phyloP scores from a whole-genome alignment of 129 eudicot genomes.

The Flaveria trinervia region DNA sequence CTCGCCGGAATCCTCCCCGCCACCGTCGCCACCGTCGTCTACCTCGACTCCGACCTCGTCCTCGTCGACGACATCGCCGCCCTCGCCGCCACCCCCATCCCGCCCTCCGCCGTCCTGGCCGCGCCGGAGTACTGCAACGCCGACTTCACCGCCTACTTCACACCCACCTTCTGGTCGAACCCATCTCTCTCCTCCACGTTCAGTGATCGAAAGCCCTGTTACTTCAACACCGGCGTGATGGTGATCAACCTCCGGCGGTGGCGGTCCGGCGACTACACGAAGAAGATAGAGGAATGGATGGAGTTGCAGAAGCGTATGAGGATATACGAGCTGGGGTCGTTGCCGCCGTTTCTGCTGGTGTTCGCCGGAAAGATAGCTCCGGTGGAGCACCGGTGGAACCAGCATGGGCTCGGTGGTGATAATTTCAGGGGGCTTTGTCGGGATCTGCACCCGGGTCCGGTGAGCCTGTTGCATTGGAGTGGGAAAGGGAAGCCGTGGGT shows the following conservation, averaged over 20 bases:
- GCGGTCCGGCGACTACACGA: conserved; percentile 25
- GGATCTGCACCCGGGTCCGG: conserved; percentile 40
- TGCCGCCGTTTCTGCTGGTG: conserved; percentile 41
- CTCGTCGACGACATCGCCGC: conserved; percentile 14
- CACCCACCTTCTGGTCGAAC: conserved; percentile 66
- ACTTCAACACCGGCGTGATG: conserved; percentile 40
- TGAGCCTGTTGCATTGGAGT: conserved; percentile 27
- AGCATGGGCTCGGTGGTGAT: conserved; percentile 20
- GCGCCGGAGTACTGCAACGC: conserved; percentile 50
- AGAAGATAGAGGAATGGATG: conserved; percentile 40
- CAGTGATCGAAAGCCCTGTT: conserved; percentile 41
- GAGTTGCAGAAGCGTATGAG: conserved; percentile 41
- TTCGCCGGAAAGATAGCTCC: conserved; percentile 39
- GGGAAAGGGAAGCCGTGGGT: conserved; percentile 20
- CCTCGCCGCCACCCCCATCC: conserved; percentile 44
- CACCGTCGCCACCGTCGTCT: conserved; percentile 38
- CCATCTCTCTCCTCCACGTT: conserved; percentile 55
- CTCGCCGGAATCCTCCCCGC: conserved; percentile 45
- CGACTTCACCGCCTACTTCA: conserved; percentile 56
- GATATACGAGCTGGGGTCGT: conserved; percentile 20
- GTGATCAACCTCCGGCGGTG: conserved; percentile 31
- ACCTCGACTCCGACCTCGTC: conserved; percentile 60
- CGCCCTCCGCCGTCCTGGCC: conserved; percentile 10
- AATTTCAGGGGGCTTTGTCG: conserved; percentile 11
- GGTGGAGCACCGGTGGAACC: conserved; percentile 47